phyloP scores from a whole-genome alignment of 495 filamentous ascomycete species.

The Pseudomonodictys pantanalensis region DNA sequence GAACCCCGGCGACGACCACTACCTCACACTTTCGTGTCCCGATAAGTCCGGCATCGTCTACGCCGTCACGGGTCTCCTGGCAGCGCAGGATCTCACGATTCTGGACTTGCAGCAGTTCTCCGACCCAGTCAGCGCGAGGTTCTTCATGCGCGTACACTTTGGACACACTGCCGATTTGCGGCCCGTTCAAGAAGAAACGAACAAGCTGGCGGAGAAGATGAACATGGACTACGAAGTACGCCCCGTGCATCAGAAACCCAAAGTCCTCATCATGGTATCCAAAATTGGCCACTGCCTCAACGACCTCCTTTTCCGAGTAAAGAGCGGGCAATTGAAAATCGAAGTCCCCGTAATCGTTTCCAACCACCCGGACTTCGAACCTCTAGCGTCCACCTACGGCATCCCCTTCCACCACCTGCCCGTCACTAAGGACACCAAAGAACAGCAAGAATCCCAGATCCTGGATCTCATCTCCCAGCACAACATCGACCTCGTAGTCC shows the following conservation, averaged over 20 bases:
- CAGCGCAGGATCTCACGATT: conserved; percentile 65
- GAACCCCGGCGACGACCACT: conserved; percentile 50
- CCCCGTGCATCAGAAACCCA: conserved; percentile 59
- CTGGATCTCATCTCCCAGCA: conserved; percentile 62
- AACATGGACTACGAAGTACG: conserved; percentile 62
- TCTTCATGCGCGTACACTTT: conserved; percentile 79
- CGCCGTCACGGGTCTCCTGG: conserved; percentile 69
- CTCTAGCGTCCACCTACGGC: conserved; percentile 65
- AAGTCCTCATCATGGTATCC: conserved; percentile 75
- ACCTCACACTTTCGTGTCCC: conserved; percentile 71
- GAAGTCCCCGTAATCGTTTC: conserved; percentile 68
- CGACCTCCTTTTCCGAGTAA: conserved; percentile 71
- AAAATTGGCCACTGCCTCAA: conserved; percentile 80
- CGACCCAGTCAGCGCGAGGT: conserved; percentile 60
- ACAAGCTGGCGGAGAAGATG: conserved; percentile 54
- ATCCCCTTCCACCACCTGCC: conserved; percentile 72
- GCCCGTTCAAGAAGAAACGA: conserved; percentile 48
- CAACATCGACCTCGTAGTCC: conserved; percentile 66
- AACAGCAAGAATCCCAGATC: conserved; percentile 62
- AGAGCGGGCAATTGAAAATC: conserved; percentile 61
- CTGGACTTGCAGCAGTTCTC: conserved; percentile 72
- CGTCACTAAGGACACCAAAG: conserved; percentile 66
- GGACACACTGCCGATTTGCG: conserved; percentile 50
- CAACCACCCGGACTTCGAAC: conserved; percentile 69
- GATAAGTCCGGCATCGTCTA: conserved; percentile 74